A percentile compares a stretch with the other conserved stretches of the same genome.
phyloP scores from a whole-genome alignment of 2,329 filamentous ascomycete genomes.

The Ascochyta fabae region DNA sequence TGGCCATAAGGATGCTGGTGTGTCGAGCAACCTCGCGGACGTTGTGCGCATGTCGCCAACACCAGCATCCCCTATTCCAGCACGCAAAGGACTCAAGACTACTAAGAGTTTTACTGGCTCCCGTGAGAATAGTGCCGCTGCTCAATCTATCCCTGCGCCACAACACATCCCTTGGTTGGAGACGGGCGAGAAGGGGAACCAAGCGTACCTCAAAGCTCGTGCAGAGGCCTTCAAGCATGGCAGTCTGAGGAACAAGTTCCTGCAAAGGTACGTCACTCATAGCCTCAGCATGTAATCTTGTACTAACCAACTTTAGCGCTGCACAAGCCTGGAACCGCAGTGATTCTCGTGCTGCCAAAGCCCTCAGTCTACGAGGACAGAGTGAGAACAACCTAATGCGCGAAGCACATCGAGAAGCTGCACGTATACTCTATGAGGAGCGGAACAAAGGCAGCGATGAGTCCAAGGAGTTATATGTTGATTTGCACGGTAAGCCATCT shows the following conservation, averaged over 20 bases:
- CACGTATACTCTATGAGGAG: conserved; percentile 88
- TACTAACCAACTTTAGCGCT: conserved; percentile 64
- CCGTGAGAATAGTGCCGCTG: conserved; percentile 79
- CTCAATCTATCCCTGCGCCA: conserved; percentile 83
- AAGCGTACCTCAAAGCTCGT: conserved; percentile 91
- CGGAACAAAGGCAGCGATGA: conserved; percentile 74
- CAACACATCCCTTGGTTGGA: conserved; percentile 97
- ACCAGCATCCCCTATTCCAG: conserved; percentile 66
- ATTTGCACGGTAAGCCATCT: conserved; percentile 72
- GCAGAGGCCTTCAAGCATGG: conserved; percentile 98
- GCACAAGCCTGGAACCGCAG: conserved; percentile 99
- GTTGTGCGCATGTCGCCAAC: conserved; percentile 95
- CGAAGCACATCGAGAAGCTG: conserved; percentile 93
- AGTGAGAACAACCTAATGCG: conserved; percentile 98
- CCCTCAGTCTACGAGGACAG: conserved; percentile 89
- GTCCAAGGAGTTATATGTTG: conserved; percentile 82
- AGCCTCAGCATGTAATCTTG: neutral
- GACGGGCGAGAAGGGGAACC: conserved; percentile 88
- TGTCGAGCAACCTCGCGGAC: conserved; percentile 83
- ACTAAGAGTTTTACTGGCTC: conserved; percentile 70
- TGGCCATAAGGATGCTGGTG: conserved; percentile 61
- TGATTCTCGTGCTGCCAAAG: conserved; percentile 94
- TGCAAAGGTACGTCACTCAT: conserved; percentile 74
- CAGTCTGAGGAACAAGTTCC: conserved; percentile 92
- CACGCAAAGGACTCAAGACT: conserved; percentile 65